Evolutionary conservation across 2,329 filamentous ascomycete genomes (phyloP).

Genomic region (Microdochium bolleyi): DNA sequence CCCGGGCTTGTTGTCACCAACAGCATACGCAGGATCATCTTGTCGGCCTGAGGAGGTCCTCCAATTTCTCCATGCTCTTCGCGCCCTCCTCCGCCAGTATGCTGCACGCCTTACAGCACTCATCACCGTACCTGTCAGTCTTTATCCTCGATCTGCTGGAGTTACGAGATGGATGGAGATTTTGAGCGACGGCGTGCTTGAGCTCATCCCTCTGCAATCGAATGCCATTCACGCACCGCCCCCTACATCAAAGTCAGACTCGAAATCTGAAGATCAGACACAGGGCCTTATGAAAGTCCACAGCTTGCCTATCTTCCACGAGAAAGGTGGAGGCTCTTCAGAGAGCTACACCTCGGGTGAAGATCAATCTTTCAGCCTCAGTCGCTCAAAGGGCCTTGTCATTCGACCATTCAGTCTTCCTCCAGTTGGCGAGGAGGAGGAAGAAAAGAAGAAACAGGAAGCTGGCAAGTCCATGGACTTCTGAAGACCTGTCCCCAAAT

Average conservation of each 20-base stretch:
- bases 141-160: slow-evolving; percentile 69
- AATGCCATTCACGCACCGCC: slow-evolving; percentile 41
- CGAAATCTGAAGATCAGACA: slow-evolving; percentile 59
- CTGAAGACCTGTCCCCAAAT: slow-evolving; percentile 25
- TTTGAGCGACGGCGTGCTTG: slow-evolving; percentile 76
- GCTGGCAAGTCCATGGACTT: slow-evolving; percentile 70
- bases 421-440: slow-evolving; percentile 67
- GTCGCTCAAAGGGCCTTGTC: slow-evolving; percentile 68
- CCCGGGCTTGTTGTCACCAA: slow-evolving; percentile 82
- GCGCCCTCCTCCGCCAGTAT: slow-evolving; percentile 65
- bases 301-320: slow-evolving; percentile 75
- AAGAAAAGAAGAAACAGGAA: slow-evolving; percentile 33
- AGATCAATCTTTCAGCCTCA: slow-evolving; percentile 86
- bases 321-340: slow-evolving; percentile 74
- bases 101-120: slow-evolving; percentile 60
- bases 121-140: slow-evolving; percentile 68
- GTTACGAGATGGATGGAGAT: slow-evolving; percentile 81
- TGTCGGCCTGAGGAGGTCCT: slow-evolving; percentile 67
- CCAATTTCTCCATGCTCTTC: slow-evolving; percentile 72
- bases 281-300: slow-evolving; percentile 84
- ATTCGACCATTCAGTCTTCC: slow-evolving; percentile 87
- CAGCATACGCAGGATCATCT: slow-evolving; percentile 63
- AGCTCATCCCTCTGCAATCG: slow-evolving; percentile 67
- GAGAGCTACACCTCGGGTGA: slow-evolving; percentile 63
- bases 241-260: slow-evolving; percentile 40